Conservation (phyloP, 2,329 filamentous ascomycete genomes). For the Emergomyces pasteurianus region DNA sequence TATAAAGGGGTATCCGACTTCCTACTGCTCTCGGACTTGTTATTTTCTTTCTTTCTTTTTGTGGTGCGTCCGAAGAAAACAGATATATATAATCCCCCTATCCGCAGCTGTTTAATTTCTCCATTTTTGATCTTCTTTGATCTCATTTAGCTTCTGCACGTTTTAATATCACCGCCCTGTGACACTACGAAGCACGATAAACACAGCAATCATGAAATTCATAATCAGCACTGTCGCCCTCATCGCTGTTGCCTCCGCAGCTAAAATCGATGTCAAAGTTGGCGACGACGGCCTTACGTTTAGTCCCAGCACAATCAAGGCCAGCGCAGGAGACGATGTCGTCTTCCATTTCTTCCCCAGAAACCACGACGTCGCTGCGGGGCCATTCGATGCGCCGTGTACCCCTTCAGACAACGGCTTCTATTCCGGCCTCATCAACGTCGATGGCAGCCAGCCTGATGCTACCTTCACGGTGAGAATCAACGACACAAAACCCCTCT, state of each 20-base stretch:
- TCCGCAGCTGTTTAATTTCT: not conserved
- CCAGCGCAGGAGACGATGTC: constrained; percentile 7
- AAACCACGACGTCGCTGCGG: constrained; percentile 9
- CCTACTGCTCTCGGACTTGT: not conserved
- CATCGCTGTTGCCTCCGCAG: constrained; percentile 1
- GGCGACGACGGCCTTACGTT: constrained; percentile 7
- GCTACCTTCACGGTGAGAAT: constrained; percentile 36
- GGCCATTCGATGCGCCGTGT: constrained; percentile 9
- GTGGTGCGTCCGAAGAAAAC: not conserved
- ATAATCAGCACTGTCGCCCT: constrained; percentile 2
- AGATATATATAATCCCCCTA: not conserved
- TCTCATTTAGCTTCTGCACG: not conserved
- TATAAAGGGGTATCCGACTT: not conserved
- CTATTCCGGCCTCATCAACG: constrained; percentile 10
- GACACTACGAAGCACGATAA: not conserved
- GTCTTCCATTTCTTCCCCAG: constrained; percentile 8
- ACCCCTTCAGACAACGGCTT: constrained; percentile 2
- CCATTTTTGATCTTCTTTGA: not conserved
- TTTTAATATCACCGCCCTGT: not conserved
- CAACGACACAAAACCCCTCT: constrained; percentile 35
- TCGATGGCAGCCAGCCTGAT: constrained; percentile 2
- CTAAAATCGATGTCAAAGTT: constrained; percentile 9
- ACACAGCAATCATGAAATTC: not conserved
- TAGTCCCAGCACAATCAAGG: constrained; percentile 6
- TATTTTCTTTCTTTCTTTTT: not conserved